Evolutionary conservation across 2,329 filamentous ascomycete genomes (phyloP).

Genomic region (Penicillium sp.): DNA sequence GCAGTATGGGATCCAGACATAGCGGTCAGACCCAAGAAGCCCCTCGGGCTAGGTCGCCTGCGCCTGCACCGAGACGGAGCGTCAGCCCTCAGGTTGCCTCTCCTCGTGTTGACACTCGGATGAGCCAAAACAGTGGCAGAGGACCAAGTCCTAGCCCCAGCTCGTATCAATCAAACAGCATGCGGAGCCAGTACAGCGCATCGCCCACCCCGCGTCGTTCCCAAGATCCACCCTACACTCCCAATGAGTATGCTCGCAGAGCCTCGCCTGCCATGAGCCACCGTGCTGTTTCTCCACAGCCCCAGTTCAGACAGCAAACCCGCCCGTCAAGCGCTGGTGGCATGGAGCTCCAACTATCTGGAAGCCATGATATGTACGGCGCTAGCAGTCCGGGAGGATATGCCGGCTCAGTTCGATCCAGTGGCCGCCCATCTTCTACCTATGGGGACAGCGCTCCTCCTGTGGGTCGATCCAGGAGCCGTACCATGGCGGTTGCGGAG

Average conservation of each 20-base stretch:
- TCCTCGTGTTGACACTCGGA: constrained; percentile 36
- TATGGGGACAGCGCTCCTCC: constrained; percentile 53
- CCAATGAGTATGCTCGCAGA: constrained; percentile 44
- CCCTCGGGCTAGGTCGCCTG: constrained; percentile 64
- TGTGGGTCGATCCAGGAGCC: constrained; percentile 65
- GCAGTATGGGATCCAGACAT: constrained; percentile 53
- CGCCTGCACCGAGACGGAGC: constrained; percentile 63
- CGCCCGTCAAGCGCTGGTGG: constrained; percentile 53
- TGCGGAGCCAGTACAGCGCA: constrained; percentile 42
- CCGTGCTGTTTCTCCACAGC: constrained; percentile 55
- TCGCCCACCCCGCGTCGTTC: constrained; percentile 39
- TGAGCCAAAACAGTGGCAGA: constrained; percentile 44
- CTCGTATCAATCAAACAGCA: constrained; percentile 47
- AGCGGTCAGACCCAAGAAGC: constrained; percentile 47
- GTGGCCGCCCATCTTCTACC: constrained; percentile 50
- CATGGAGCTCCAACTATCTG: constrained; percentile 71
- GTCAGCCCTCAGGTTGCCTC: constrained; percentile 32
- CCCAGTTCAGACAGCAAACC: constrained; percentile 52
- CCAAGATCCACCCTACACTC: constrained; percentile 46
- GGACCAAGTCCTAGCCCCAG: constrained; percentile 48
- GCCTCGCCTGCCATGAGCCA: constrained; percentile 41
- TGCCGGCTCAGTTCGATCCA: constrained; percentile 38
- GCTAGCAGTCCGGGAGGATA: constrained; percentile 43
- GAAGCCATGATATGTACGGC: constrained; percentile 54
- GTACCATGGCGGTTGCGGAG: constrained; percentile 82